Percentiles rank a stretch among this genome's conserved stretches.
Conservation (phyloP, 257 asterid genomes). For the Solanum chmielewskii region DNA sequence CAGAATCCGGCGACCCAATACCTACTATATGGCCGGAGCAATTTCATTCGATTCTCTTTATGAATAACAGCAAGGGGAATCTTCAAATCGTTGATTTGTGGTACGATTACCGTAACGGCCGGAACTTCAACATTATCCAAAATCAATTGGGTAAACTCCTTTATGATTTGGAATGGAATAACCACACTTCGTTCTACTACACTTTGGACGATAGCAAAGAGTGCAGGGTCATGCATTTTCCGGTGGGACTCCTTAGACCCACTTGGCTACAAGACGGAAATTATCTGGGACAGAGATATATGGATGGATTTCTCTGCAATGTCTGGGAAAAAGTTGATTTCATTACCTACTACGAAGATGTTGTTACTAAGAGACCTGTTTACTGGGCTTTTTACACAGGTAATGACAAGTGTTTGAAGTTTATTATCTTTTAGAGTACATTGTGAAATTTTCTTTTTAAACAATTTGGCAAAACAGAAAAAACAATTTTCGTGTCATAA, state of each 20-base stretch:
- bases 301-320: constrained; percentile 66
- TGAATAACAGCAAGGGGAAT: constrained; percentile 31
- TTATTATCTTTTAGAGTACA: background rate
- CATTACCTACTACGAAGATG: constrained; percentile 66
- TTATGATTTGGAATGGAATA: constrained; percentile 58
- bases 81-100: constrained; percentile 43
- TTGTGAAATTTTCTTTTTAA: background rate
- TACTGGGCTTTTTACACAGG: constrained; percentile 52
- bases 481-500: background rate
- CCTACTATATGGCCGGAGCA: constrained; percentile 68
- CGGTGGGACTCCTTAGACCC: constrained; percentile 62
- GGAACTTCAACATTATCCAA: constrained; percentile 67
- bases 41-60: constrained; percentile 56
- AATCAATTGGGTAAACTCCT: constrained; percentile 43
- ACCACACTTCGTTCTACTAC: constrained; percentile 57
- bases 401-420: background rate
- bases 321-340: constrained; percentile 72
- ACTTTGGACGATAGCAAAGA: constrained; percentile 36
- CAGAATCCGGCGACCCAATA: constrained; percentile 23
- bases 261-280: constrained; percentile 50
- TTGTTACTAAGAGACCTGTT: constrained; percentile 51
- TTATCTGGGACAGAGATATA: constrained; percentile 35
- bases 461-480: background rate
- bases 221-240: constrained; percentile 28
- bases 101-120: constrained; percentile 62